These are phyloP conservation scores for Tubosaeta sp. DNA, from an alignment of 768 basidiomycete genomes.

Conservation along the genomic window DNA sequence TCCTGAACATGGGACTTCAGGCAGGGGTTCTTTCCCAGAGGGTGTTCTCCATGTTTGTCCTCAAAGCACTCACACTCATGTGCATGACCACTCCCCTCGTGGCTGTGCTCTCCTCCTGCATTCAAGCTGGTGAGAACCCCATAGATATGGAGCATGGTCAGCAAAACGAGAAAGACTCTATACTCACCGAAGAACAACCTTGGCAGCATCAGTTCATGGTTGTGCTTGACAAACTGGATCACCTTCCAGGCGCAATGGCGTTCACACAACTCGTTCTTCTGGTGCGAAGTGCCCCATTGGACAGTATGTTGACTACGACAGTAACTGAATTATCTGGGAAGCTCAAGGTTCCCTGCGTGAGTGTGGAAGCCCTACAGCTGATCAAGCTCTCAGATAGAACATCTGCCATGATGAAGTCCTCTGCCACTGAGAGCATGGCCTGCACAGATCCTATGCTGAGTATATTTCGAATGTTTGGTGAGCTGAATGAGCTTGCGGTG, in stretches of 20 bases:
- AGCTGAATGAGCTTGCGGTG: slow-evolving; percentile 63
- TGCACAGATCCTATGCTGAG: slow-evolving; percentile 67
- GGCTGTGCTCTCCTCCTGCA: slow-evolving; percentile 60
- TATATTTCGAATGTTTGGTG: slow-evolving; percentile 74
- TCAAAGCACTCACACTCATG: slow-evolving; percentile 76
- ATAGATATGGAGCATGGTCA: slow-evolving; percentile 31
- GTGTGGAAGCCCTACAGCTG: slow-evolving; percentile 74
- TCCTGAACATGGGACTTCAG: slow-evolving; percentile 86
- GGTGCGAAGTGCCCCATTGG: slow-evolving; percentile 9
- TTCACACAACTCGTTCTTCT: slow-evolving; percentile 76
- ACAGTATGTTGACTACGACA: slow-evolving; percentile 7
- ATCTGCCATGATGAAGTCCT: slow-evolving; percentile 59
- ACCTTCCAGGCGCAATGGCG: slow-evolving; percentile 53
- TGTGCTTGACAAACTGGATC: slow-evolving; percentile 86
- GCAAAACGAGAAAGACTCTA: slow-evolving; percentile 4
- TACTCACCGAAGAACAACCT: slow-evolving; percentile 12
- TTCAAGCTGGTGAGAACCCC: slow-evolving; percentile 34
- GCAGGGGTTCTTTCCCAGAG: slow-evolving; percentile 70
- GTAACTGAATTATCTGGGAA: not conserved
- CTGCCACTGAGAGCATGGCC: slow-evolving; percentile 61
- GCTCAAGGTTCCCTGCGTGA: slow-evolving; percentile 29
- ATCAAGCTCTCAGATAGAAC: slow-evolving; percentile 75
- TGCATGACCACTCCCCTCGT: slow-evolving; percentile 84
- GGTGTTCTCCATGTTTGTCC: slow-evolving; percentile 94
- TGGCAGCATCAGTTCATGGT: slow-evolving; percentile 69